Evolutionary conservation across 2,329 filamentous ascomycete genomes (phyloP), one percentile per base, ranked within the genome.

Genomic region (Xylariaceae sp.): DNA sequence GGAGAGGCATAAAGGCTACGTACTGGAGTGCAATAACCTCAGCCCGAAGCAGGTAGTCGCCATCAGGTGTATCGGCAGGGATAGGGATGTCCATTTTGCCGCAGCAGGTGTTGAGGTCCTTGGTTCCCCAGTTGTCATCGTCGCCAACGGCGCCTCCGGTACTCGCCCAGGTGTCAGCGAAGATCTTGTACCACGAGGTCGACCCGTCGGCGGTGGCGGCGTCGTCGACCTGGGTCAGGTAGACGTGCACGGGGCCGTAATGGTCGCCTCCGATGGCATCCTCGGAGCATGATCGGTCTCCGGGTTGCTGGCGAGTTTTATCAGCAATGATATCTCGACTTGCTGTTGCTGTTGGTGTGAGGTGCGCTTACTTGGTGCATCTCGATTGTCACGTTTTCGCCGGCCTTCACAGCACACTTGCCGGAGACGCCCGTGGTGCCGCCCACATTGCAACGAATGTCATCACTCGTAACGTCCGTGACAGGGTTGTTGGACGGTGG

Each of bases 251-350:
- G 2, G 70, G 70, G 8, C 70, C 69, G 44, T 66, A 71, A 52
- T 75, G 70, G 25, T 63, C 62, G 21, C 70, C 70, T 19, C 70
- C 71, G 33, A 75, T 70, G 15, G 69, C 70, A 41, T 70, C 62
- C 29, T 56, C 60, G 14, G 44, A 42, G 46, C 68, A 73, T 19
- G 43, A 53, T 27, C 68, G 61, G 45, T 71, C 65, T 30, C 58
- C 58, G 13, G 56, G 56, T 59, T 71, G 66, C 55, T 64, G 11
- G 9, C 19, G 24, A 27, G 15, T 5, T 25, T 40, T 19, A 43
- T 34, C 22, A n/a, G n/a, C 3, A 15, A 19, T 24, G 22, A 9
- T 25, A n/a, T 3, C 6, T 31, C 21, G 13, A 14, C 13, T 18
- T n/a, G 8, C 17, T 16, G 12, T 5, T n/a, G 6, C 29, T 26